phyloP scores from a whole-genome alignment of 2,329 filamentous ascomycete genomes.

The Colletotrichum trifolii region DNA sequence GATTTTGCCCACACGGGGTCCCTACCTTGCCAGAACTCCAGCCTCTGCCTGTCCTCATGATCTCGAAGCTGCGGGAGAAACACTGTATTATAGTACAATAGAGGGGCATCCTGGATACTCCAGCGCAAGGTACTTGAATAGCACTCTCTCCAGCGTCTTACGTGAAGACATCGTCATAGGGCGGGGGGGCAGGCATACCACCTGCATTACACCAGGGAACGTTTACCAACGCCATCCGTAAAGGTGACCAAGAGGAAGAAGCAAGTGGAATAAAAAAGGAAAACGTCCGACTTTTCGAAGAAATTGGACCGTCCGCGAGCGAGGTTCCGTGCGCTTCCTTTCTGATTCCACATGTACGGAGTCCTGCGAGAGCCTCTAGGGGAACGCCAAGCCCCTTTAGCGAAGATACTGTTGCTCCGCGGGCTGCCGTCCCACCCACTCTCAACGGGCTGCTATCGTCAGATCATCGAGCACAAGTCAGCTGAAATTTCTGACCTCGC shows the following conservation, averaged over 20 bases:
- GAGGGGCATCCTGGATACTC: not conserved
- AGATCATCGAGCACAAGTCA: slow-evolving; percentile 27
- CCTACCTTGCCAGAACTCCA: slow-evolving; percentile 4
- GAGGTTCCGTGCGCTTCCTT: slow-evolving; percentile 1
- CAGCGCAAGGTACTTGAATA: slow-evolving; percentile 8
- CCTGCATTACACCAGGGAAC: too few species aligned
- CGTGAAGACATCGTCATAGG: not conserved
- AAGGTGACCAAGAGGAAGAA: not conserved
- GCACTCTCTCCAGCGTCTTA: not conserved
- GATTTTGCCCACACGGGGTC: not conserved
- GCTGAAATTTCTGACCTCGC: slow-evolving; percentile 21
- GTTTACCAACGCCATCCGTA: not conserved
- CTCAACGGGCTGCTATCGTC: slow-evolving; percentile 7
- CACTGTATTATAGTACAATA: not conserved
- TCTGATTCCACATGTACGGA: not conserved
- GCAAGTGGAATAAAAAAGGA: slow-evolving; percentile 1
- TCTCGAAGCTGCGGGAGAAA: slow-evolving; percentile 1
- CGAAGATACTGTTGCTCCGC: not conserved
- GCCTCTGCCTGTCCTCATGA: slow-evolving; percentile 2
- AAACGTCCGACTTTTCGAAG: slow-evolving; percentile 5
- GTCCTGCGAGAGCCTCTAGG: not conserved
- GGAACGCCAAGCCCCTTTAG: slow-evolving; percentile 19
- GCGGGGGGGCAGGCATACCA: too few species aligned
- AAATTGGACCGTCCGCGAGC: slow-evolving; percentile 30
- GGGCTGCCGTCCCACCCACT: not conserved